Percentiles rank a stretch among this genome's conserved stretches.
These are phyloP conservation scores for Kodamaea sp. DNA, from an alignment of 1,139 yeast species.

Conservation along the genomic window DNA sequence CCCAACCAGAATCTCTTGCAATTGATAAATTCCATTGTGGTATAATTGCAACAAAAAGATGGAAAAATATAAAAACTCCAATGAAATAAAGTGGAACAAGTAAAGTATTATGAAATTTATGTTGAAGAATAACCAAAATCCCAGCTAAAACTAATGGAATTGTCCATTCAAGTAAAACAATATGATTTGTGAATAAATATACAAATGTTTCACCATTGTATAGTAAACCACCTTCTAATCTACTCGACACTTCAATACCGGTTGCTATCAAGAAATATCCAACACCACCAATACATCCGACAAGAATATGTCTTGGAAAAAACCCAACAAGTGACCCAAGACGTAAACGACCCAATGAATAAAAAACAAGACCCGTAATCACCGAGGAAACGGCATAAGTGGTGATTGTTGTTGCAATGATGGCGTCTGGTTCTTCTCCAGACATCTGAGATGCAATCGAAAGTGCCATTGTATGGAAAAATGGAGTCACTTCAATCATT, in stretches of 20 bases:
- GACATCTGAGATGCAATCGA: constrained; percentile 60
- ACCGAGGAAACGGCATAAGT: constrained; percentile 81
- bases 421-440: constrained; percentile 47
- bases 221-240: constrained; percentile 68
- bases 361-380: constrained; percentile 82
- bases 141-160: constrained; percentile 65
- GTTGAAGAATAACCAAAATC: constrained; percentile 60
- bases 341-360: constrained; percentile 67
- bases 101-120: constrained; percentile 63
- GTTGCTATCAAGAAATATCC: constrained; percentile 89
- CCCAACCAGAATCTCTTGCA: constrained; percentile 79
- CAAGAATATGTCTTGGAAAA: constrained; percentile 91
- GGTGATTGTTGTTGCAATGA: constrained; percentile 82
- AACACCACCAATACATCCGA: constrained; percentile 98
- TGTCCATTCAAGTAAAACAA: constrained; percentile 63
- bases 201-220: constrained; percentile 57
- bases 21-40: constrained; percentile 61
- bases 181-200: constrained; percentile 36
- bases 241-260: constrained; percentile 84
- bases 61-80: constrained; percentile 64
- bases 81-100: constrained; percentile 82
- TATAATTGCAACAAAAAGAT: constrained; percentile 56
- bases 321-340: constrained; percentile 88
- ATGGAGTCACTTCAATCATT: constrained; percentile 98
- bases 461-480: constrained; percentile 92